Base-by-base conservation (phyloP, 2,329 filamentous ascomycete genomes). In the Blumeriella jaapii region DNA sequence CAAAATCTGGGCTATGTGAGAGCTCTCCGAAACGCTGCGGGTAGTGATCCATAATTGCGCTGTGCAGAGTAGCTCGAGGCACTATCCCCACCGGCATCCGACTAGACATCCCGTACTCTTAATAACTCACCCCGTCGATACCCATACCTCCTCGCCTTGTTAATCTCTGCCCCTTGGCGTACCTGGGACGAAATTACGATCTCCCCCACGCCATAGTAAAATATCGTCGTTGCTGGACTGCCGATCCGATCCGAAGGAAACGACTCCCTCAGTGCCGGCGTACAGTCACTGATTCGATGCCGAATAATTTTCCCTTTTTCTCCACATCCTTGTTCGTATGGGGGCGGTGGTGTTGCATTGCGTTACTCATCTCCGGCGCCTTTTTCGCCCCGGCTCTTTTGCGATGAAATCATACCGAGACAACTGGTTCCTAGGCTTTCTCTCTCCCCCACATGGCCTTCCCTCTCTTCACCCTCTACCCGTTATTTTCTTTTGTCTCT, bases 1-100 rank as follows among this genome's bases (percentile, higher is more conserved):
- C 61, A 87, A 86, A 73, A 77, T 89, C 59, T 89, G 82, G 82
- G 82, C 82, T 46, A 79, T 56, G 50, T 53, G 47, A 54, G 41
- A 40, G 35, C 32, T 38, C 32, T 37, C 29, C 40, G 32, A 37
- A 45, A 27, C 27, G 44, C 32, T 38, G 36, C 42, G 41, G 40
- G 42, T 40, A 42, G 37, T 40, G 36, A 44, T 39, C 35, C 38
- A 40, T 40, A 32, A 44, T 47, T 40, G 29, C 39, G 29, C 45
- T 48, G 42, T 44, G 44, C 46, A 47, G 45, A 48, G 40, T 44
- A 44, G 31, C 39, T 39, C 34, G 40, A 44, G 39, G 36, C 40
- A 42, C 42, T 40, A 34, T 31, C 31, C 38, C 31, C 38, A 31
- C 35, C 41, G 31, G 41, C 32, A 37, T 29, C 38, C 39, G 40